Base-by-base conservation (phyloP, 2,329 filamentous ascomycete species). In the Shiraia sp. region DNA sequence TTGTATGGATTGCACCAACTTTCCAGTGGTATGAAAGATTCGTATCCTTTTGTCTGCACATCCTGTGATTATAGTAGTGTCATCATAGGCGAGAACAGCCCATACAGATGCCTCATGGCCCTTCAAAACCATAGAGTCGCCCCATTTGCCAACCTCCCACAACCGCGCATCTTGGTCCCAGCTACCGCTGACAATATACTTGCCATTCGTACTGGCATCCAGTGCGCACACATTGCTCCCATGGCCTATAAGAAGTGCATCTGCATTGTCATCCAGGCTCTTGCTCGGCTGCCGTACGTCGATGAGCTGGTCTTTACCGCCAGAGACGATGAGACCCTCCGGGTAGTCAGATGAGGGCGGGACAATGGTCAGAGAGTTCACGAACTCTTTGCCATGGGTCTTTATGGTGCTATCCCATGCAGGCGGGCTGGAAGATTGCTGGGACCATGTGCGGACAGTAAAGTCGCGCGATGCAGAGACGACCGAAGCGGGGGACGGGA, bases 41-140 rank as follows among this genome's bases (percentile, higher is more conserved):
- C 93, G 86, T 31, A 99, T 93, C 44, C 82, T 81, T 62, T 91
- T 87, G 71, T 99, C 95, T 36, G 93, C 92, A 59, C 88, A 95
- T 29, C 86, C 90, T n/a, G 53, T 53, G 45, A 96, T 81, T 32
- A 97, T 80, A 0, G 86, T 90, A 26, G 84, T 80, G 40, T 85
- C 80, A 64, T 95, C 87, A 50, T 92, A 86, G 12, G 88, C 87
- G 42, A 97, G 71, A 4, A 96, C 90, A n/a, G 86, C 86, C 92
- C 91, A 97, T 10, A 99, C 90, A 35, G 86, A 86, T 27, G 82
- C 87, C 40, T 86, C 81, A 61, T 96, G 90, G 4, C 89, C 90
- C 32, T 81, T 73, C 13, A 99, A 76, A 32, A 86, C 74, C 23
- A 83, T 63, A 51, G 87, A 81, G 8, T 81, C 81, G 63, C 95